Conservation (phyloP, 257 asterid genomes). For the Nicotiana benthamiana region DNA sequence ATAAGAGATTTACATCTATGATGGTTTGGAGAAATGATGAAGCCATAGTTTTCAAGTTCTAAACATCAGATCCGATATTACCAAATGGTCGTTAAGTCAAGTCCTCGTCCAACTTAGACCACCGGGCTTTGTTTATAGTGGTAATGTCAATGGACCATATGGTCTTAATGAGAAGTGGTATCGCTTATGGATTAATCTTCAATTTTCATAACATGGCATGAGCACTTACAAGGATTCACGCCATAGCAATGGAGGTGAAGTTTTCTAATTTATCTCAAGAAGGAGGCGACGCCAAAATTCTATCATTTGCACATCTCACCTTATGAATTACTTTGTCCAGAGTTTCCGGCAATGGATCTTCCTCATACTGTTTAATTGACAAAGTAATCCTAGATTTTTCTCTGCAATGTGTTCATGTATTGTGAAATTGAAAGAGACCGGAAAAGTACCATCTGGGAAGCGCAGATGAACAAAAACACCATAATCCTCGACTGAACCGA, state of each 20-base stretch:
- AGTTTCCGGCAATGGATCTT: slow-evolving; percentile 89
- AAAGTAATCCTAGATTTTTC: slow-evolving; percentile 62
- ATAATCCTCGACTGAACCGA: slow-evolving; percentile 87
- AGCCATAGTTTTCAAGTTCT: too few species aligned
- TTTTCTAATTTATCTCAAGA: neutral
- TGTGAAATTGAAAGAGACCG: neutral
- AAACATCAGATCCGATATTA: too few species aligned
- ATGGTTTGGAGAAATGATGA: too few species aligned
- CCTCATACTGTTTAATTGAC: slow-evolving; percentile 88
- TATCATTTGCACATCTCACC: slow-evolving; percentile 27
- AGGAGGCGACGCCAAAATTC: neutral
- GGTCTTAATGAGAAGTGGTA: too few species aligned
- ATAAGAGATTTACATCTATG: too few species aligned
- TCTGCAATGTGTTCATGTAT: neutral
- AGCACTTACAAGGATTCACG: neutral
- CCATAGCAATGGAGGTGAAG: neutral
- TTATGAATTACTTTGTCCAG: slow-evolving; percentile 90
- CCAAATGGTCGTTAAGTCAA: too few species aligned
- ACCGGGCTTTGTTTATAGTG: too few species aligned
- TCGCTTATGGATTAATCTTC: neutral
- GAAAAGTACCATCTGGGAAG: slow-evolving; percentile 70
- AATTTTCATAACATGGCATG: neutral
- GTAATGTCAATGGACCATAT: too few species aligned
- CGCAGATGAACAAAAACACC: slow-evolving; percentile 89
- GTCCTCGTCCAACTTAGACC: too few species aligned